These are phyloP conservation scores for Mycena galopus DNA, from an alignment of 768 basidiomycete species.

Conservation along the genomic window DNA sequence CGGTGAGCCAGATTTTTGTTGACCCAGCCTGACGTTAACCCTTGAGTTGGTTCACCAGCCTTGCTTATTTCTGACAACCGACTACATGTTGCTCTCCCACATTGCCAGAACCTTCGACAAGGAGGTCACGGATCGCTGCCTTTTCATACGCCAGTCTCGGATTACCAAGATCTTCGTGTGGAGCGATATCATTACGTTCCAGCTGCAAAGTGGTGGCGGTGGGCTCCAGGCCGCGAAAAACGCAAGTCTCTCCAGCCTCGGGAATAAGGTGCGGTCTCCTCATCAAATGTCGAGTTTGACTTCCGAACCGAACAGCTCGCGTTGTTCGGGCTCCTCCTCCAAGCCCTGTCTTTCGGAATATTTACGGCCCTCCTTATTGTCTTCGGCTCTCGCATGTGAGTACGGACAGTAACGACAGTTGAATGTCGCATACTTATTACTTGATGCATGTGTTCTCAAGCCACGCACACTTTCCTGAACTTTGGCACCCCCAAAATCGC, in stretches of 20 bases:
- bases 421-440: no score
- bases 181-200: conserved; percentile 63
- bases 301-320: conserved; percentile 55
- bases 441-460: neutral
- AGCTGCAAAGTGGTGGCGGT: conserved; percentile 60
- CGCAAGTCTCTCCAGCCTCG: conserved; percentile 31
- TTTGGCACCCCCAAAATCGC: neutral
- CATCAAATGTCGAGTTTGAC: neutral
- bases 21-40: neutral
- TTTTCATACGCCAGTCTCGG: conserved; percentile 52
- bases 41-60: conserved; percentile 41
- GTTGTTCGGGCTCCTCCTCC: conserved; percentile 57
- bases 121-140: conserved; percentile 51
- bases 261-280: conserved; percentile 40
- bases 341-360: conserved; percentile 53
- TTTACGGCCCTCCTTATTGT: conserved; percentile 52
- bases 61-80: conserved; percentile 68
- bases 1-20: neutral
- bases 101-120: conserved; percentile 50
- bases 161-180: conserved; percentile 63
- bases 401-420: neutral
- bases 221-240: conserved; percentile 41
- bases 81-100: conserved; percentile 66
- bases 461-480: conserved; percentile 12
- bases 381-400: conserved; percentile 41